These are phyloP conservation scores for Elsinoe ampelina DNA, from an alignment of 2,329 filamentous ascomycete genomes.

Conservation along the genomic window DNA sequence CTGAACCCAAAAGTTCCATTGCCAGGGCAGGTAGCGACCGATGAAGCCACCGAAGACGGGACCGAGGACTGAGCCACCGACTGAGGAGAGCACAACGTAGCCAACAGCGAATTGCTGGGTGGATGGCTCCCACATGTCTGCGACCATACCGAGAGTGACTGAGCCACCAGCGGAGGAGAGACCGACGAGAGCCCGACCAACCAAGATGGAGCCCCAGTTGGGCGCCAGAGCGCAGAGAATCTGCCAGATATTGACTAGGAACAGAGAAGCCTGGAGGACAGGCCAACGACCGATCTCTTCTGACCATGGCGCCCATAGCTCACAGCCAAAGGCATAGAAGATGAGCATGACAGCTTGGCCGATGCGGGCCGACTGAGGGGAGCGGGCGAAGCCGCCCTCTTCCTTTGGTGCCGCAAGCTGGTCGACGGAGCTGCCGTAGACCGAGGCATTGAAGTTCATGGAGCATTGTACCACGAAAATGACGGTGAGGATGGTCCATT, in stretches of 20 bases:
- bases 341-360: conserved; percentile 39
- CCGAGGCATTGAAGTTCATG: conserved; percentile 48
- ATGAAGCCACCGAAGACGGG: conserved; percentile 27
- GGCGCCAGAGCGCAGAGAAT: conserved; percentile 33
- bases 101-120: conserved; percentile 50
- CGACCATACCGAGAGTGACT: conserved; percentile 53
- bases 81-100: conserved; percentile 41
- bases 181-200: conserved; percentile 39
- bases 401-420: conserved; percentile 16
- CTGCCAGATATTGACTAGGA: conserved; percentile 42
- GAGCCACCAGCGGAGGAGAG: conserved; percentile 52
- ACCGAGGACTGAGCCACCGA: conserved; percentile 25
- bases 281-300: conserved; percentile 41
- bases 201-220: conserved; percentile 32
- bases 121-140: conserved; percentile 50
- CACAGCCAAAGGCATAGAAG: conserved; percentile 37
- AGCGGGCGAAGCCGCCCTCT: conserved; percentile 32
- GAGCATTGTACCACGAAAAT: conserved; percentile 45
- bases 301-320: conserved; percentile 44
- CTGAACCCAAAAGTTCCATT: conserved; percentile 75
- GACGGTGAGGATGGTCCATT: conserved; percentile 43
- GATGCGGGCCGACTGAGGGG: conserved; percentile 32
- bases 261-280: conserved; percentile 38
- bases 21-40: conserved; percentile 50
- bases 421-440: conserved; percentile 49